Conservation (phyloP, 2,329 filamentous ascomycete species). For the Madurella fahalii region DNA sequence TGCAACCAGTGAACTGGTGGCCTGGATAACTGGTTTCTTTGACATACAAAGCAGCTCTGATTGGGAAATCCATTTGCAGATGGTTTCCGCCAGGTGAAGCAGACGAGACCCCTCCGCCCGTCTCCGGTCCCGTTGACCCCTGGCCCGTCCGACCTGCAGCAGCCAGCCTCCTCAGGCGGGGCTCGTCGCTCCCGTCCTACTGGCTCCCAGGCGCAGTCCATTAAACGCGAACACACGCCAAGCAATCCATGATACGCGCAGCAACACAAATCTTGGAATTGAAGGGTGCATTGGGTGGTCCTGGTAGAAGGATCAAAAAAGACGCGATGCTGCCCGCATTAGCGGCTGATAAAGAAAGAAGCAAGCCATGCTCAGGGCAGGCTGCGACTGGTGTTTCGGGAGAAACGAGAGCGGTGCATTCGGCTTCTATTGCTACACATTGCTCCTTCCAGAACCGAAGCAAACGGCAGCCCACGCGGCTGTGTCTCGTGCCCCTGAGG, state of each 20-base stretch:
- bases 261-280: slow-evolving; percentile 27
- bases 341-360: slow-evolving; percentile 24
- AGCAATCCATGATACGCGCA: slow-evolving; percentile 30
- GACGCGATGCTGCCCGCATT: slow-evolving; percentile 22
- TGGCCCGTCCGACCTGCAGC: neutral
- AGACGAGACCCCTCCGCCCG: neutral
- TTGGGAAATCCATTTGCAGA: too few relatives aligned
- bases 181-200: slow-evolving; percentile 3
- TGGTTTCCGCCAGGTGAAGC: neutral
- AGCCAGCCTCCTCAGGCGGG: slow-evolving; percentile 8
- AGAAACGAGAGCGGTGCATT: too few relatives aligned
- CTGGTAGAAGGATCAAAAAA: slow-evolving; percentile 12
- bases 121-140: neutral
- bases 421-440: too few relatives aligned
- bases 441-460: neutral
- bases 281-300: slow-evolving; percentile 7
- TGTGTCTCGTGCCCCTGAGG: slow-evolving; percentile 5
- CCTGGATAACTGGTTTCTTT: slow-evolving; percentile 1
- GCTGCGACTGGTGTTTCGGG: too few relatives aligned
- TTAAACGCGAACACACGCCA: slow-evolving; percentile 29
- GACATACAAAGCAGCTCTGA: too few relatives aligned
- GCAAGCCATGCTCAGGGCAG: neutral
- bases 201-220: slow-evolving; percentile 19
- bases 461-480: slow-evolving; percentile 1
- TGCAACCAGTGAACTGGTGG: slow-evolving; percentile 6